Evolutionary conservation across 2,329 filamentous ascomycete genomes (phyloP).

Genomic region (Pleochaeta shiraiana): DNA sequence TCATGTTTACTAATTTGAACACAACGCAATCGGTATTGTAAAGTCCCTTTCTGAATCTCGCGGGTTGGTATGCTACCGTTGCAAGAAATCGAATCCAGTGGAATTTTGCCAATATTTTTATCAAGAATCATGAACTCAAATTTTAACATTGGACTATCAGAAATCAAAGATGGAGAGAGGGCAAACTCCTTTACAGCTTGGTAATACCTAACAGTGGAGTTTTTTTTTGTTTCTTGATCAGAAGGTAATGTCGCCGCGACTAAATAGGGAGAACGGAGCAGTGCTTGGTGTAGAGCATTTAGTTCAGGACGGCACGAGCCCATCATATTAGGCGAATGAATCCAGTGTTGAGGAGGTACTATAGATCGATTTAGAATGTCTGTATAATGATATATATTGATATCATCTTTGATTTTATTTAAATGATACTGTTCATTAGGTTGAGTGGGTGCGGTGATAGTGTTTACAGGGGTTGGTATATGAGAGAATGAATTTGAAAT

Average conservation of each 20-base stretch:
- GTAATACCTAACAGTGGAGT: slow-evolving; percentile 22
- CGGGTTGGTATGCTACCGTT: slow-evolving; percentile 17
- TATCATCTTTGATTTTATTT: slow-evolving; percentile 3
- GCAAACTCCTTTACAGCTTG: slow-evolving; percentile 33
- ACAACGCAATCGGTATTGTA: slow-evolving; percentile 48
- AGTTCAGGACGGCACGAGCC: slow-evolving; percentile 22
- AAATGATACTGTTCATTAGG: background rate
- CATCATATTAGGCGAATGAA: slow-evolving; percentile 2
- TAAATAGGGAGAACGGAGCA: slow-evolving; percentile 30
- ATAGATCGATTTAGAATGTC: slow-evolving; percentile 12
- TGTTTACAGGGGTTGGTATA: background rate
- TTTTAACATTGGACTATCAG: slow-evolving; percentile 16
- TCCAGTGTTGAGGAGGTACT: slow-evolving; percentile 19
- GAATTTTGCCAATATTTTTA: slow-evolving; percentile 9
- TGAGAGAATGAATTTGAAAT: slow-evolving; percentile 5
- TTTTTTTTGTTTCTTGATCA: slow-evolving; percentile 13
- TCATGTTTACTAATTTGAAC: slow-evolving; percentile 20
- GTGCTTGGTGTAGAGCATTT: slow-evolving; percentile 34
- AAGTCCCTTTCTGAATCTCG: slow-evolving; percentile 26
- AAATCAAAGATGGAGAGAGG: slow-evolving; percentile 22
- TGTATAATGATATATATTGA: slow-evolving; percentile 10
- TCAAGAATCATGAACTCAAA: slow-evolving; percentile 19
- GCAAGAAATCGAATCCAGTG: slow-evolving; percentile 10
- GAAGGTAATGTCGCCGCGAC: slow-evolving; percentile 7
- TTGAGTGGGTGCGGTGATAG: background rate